Percentiles rank a stretch among this genome's conserved stretches.
Evolutionary conservation across 1,284 basidiomycete genomes (phyloP).

Genomic region (Neonothopanus nambi): DNA sequence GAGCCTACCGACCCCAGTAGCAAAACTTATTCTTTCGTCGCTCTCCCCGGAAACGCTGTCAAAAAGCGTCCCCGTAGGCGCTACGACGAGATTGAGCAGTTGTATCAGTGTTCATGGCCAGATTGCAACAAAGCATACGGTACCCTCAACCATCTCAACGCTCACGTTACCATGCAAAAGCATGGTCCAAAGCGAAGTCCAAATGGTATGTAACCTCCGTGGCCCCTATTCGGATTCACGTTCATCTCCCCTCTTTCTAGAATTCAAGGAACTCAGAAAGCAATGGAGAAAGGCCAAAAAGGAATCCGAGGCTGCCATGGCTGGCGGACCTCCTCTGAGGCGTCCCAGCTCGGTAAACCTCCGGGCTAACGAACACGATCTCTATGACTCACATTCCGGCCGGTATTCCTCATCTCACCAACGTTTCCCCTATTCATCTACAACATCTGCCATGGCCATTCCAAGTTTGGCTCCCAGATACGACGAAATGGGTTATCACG

Average conservation of each 20-base stretch:
- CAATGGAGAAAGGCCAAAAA: conserved; percentile 95
- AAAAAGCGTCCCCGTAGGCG: conserved; percentile 82
- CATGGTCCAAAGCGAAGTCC: conserved; percentile 85
- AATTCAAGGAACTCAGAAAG: conserved; percentile 97
- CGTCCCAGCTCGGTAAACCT: conserved; percentile 10
- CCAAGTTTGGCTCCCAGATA: conserved; percentile 7
- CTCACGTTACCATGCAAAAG: conserved; percentile 92
- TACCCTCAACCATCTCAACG: conserved; percentile 89
- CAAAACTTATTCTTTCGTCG: conserved; percentile 81
- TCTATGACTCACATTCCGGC: conserved; percentile 5
- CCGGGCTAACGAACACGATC: conserved; percentile 9
- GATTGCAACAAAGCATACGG: conserved; percentile 87
- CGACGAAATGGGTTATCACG: conserved; percentile 5
- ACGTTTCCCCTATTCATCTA: conserved; percentile 6
- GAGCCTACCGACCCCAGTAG: conserved; percentile 33
- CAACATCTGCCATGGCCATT: not conserved
- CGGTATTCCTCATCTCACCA: conserved; percentile 12
- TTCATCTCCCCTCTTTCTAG: conserved; percentile 41
- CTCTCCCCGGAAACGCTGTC: conserved; percentile 74
- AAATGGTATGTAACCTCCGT: conserved; percentile 56
- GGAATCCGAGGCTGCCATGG: conserved; percentile 45
- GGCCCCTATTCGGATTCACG: conserved; percentile 3
- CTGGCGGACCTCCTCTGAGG: conserved; percentile 9
- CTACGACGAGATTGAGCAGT: conserved; percentile 91
- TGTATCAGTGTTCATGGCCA: conserved; percentile 83